phyloP scores from a whole-genome alignment of 1,284 basidiomycete genomes.

The Ganoderma resinaceum region DNA sequence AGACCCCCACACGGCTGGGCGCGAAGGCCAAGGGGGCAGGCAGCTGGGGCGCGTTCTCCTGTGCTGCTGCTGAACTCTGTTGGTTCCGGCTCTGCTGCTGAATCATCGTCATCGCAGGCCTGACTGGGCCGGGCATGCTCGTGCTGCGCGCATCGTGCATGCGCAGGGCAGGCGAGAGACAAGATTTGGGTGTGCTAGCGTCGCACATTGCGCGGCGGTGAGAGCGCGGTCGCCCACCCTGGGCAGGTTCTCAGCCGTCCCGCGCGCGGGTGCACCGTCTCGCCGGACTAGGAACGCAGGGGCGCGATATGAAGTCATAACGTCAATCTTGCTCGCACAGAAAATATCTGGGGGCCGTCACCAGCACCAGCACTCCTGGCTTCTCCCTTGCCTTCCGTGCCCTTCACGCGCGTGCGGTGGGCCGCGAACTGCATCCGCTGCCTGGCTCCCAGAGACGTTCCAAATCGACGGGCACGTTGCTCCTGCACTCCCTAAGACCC shows the following conservation, averaged over 20 bases:
- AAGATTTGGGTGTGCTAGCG: neutral
- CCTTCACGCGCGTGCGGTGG: conserved; percentile 6
- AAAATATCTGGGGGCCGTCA: conserved; percentile 9
- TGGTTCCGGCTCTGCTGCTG: neutral
- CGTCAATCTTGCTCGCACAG: conserved; percentile 18
- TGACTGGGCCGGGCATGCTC: neutral
- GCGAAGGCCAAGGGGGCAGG: neutral
- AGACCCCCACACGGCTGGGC: neutral
- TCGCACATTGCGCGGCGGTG: neutral
- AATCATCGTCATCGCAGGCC: neutral
- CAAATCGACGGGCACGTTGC: neutral
- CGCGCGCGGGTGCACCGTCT: neutral
- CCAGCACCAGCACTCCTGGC: neutral
- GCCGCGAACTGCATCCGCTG: neutral
- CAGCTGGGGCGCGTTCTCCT: neutral
- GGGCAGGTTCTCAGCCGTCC: neutral
- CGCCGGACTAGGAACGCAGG: conserved; percentile 9
- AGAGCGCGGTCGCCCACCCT: neutral
- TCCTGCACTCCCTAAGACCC: neutral
- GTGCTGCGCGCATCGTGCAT: too few relatives aligned
- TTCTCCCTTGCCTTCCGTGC: neutral
- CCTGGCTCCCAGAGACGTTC: neutral
- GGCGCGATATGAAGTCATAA: conserved; percentile 21
- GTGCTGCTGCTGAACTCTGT: neutral
- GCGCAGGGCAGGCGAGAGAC: neutral